Conservation (phyloP, 2,329 filamentous ascomycete genomes). For the Mariannaea elegans region DNA sequence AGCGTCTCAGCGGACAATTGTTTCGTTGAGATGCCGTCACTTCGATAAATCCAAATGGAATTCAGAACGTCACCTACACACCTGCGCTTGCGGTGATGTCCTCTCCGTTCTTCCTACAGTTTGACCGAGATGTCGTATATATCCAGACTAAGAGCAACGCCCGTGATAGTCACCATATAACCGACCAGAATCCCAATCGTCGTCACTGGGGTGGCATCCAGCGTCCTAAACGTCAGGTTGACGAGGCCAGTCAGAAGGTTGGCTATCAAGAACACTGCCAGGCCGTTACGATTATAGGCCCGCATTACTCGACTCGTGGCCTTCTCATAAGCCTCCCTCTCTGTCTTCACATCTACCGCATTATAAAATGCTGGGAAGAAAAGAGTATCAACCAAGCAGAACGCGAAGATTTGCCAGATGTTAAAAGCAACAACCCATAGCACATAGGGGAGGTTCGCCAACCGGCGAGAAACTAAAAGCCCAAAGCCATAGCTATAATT, state of each 20-base stretch:
- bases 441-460: constrained; percentile 94
- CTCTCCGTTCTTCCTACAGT: constrained; percentile 52
- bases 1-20: not conserved
- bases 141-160: constrained; percentile 73
- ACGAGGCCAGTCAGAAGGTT: constrained; percentile 90
- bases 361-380: constrained; percentile 80
- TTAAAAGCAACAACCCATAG: constrained; percentile 96
- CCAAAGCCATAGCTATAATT: constrained; percentile 75
- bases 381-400: constrained; percentile 78
- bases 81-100: not conserved
- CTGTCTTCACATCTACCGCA: constrained; percentile 61
- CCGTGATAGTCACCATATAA: constrained; percentile 76
- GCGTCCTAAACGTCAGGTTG: constrained; percentile 85
- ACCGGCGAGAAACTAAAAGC: constrained; percentile 81
- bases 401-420: constrained; percentile 79
- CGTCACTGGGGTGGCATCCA: constrained; percentile 70
- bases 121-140: constrained; percentile 74
- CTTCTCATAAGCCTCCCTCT: constrained; percentile 69
- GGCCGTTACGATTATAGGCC: constrained; percentile 88
- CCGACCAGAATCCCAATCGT: constrained; percentile 79
- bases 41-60: not conserved
- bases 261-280: constrained; percentile 85
- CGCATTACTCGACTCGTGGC: constrained; percentile 84
- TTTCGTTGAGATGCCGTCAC: not conserved
- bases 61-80: not conserved